Conservation (phyloP, 192 early-diverging fungal species). For the Backusella tuberculispora region DNA sequence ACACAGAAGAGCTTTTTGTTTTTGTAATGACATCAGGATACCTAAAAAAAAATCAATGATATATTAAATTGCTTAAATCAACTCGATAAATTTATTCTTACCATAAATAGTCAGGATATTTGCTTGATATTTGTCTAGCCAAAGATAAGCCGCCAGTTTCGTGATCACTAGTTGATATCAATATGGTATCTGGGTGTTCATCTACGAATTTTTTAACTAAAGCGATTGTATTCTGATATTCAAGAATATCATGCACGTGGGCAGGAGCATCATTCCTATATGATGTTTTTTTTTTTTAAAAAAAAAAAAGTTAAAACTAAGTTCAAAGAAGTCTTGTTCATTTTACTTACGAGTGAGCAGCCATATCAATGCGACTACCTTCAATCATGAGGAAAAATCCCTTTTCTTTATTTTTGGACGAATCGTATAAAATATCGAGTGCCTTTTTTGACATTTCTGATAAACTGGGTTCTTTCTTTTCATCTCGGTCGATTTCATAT, state of each 20-base stretch:
- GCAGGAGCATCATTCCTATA: conserved; percentile 88
- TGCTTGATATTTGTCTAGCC: conserved; percentile 67
- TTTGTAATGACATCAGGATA: conserved; percentile 71
- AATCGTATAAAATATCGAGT: conserved; percentile 66
- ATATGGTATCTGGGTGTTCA: conserved; percentile 78
- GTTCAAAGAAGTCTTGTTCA: not conserved
- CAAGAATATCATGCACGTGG: conserved; percentile 92
- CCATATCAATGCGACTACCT: conserved; percentile 96
- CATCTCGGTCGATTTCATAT: conserved; percentile 87
- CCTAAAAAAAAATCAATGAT: conserved; percentile 32
- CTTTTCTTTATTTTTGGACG: conserved; percentile 45
- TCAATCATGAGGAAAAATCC: conserved; percentile 99
- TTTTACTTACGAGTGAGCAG: conserved; percentile 71
- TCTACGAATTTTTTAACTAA: conserved; percentile 79
- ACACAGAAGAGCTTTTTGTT: conserved; percentile 71
- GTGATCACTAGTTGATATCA: conserved; percentile 96
- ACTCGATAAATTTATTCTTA: conserved; percentile 11
- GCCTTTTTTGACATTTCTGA: conserved; percentile 88
- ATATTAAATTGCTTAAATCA: not conserved
- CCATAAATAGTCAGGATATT: conserved; percentile 90
- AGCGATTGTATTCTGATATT: conserved; percentile 79
- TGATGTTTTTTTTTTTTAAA: conserved; percentile 8
- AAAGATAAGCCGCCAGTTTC: conserved; percentile 96
- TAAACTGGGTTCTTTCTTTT: conserved; percentile 73
- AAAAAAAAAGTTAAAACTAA: not conserved